Evolutionary conservation across 495 filamentous ascomycete genomes (phyloP).

Genomic region (Neurospora sp.): DNA sequence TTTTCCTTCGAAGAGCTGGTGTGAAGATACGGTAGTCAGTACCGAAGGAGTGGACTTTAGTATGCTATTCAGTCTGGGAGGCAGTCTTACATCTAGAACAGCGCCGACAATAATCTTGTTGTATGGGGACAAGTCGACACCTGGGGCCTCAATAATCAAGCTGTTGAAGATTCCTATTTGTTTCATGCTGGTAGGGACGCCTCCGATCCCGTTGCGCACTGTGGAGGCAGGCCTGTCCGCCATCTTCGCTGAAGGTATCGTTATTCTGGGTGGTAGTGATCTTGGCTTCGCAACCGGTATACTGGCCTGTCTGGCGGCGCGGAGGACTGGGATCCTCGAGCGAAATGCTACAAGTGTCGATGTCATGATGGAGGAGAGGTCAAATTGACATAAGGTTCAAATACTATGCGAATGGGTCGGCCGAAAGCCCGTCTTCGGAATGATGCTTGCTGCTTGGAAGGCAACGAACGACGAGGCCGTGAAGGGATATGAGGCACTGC

Average conservation of each 20-base stretch:
- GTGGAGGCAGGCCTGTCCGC: neutral
- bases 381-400: neutral
- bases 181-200: constrained; percentile 1
- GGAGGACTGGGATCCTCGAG: neutral
- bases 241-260: neutral
- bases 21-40: neutral
- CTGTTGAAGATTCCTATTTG: constrained; percentile 35
- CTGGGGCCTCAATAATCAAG: constrained; percentile 35
- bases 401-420: neutral
- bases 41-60: neutral
- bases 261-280: neutral
- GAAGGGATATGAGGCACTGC: neutral
- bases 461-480: neutral
- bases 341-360: neutral
- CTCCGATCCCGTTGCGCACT: neutral
- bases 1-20: constrained; percentile 45
- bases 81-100: constrained; percentile 39
- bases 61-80: neutral
- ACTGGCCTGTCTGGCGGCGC: neutral
- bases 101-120: constrained; percentile 44
- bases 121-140: constrained; percentile 32
- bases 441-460: neutral
- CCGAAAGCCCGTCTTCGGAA: neutral
- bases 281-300: neutral
- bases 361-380: neutral